A percentile compares a stretch with the other conserved stretches of the same genome.
phyloP scores from a whole-genome alignment of 495 filamentous ascomycete genomes.

The Neohortaea acidophila region DNA sequence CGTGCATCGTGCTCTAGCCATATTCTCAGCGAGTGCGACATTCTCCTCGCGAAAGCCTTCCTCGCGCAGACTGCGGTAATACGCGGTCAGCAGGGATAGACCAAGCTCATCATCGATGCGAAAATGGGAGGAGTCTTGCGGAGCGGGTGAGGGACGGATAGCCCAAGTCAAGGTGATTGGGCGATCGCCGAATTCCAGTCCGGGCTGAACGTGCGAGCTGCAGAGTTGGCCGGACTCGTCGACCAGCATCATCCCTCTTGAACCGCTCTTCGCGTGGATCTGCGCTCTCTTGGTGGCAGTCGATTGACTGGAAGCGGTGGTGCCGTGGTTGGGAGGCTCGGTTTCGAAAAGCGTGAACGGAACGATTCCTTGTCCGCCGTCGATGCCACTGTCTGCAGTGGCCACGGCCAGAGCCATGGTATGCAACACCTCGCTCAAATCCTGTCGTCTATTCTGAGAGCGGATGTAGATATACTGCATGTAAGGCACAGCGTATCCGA shows the following conservation, averaged over 20 bases:
- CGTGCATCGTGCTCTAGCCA: background rate
- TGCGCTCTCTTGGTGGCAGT: background rate
- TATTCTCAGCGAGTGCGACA: background rate
- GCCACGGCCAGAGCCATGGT: background rate
- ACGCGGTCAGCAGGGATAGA: background rate
- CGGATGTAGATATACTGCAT: conserved; percentile 1
- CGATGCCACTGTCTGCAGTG: background rate
- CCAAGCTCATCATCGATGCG: background rate
- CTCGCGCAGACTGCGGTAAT: background rate
- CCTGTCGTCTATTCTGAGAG: background rate
- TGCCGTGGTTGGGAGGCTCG: background rate
- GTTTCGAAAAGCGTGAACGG: conserved; percentile 1
- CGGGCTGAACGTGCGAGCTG: background rate
- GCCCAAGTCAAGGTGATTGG: background rate
- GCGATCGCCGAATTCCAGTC: background rate
- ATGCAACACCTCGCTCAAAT: background rate
- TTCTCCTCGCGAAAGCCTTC: conserved; percentile 1
- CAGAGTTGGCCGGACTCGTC: background rate
- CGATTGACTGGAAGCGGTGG: background rate
- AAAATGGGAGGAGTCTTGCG: background rate
- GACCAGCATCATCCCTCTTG: background rate
- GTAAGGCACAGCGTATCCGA: background rate
- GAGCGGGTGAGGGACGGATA: background rate
- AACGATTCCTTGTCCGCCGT: background rate
- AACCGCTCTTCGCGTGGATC: background rate